Base-by-base conservation (phyloP, 257 asterid species). In the Jacaranda mimosifolia region DNA sequence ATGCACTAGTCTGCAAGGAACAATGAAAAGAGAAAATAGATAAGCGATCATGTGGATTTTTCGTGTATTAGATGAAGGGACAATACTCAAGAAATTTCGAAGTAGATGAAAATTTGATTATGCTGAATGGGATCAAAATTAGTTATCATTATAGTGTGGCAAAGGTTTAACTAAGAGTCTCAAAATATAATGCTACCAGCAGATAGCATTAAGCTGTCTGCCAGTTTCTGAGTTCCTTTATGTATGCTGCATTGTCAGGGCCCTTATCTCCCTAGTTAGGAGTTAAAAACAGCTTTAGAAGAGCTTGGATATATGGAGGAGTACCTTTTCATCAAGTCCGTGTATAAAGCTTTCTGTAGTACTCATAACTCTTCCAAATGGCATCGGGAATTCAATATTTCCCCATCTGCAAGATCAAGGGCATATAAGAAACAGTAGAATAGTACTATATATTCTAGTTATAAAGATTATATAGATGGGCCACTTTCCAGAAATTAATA, bases 311-410 rank as follows among this genome's bases (percentile, higher is more conserved):
- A 11, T 35, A 57, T 68, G 6, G 9, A 32, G 64, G 19, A 43
- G 18, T 81, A 94, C 98, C 97, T 94, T 94, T 76, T 94, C 97
- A 82, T 94, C 98, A 65, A 94, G 94, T 67, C 94, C 94, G 4
- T 94, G 97, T 77, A 94, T 87, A 79, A 89, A 90, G 83, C 91
- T 86, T 76, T 94, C 97, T 0, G 97, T 86, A 80, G 97, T 84
- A 79, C 97, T 90, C 97, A 94, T 86, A 57, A 92, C 94, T 82
- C 97, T 89, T 79, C 98, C 97, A 73, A 94, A 94, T 63, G 98
- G 98, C 90, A 94, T n/a, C 6, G 98, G 97, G 70, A 94, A 94
- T 77, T 94, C 97, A 70, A 94, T 52, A 66, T 84, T 91, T 68
- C 98, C 97, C 98, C 98, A 94, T 78, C 98, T 92, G 88, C 77